Evolutionary conservation across 2,329 filamentous ascomycete genomes (phyloP).

Genomic region (Fusarium pininemorale): DNA sequence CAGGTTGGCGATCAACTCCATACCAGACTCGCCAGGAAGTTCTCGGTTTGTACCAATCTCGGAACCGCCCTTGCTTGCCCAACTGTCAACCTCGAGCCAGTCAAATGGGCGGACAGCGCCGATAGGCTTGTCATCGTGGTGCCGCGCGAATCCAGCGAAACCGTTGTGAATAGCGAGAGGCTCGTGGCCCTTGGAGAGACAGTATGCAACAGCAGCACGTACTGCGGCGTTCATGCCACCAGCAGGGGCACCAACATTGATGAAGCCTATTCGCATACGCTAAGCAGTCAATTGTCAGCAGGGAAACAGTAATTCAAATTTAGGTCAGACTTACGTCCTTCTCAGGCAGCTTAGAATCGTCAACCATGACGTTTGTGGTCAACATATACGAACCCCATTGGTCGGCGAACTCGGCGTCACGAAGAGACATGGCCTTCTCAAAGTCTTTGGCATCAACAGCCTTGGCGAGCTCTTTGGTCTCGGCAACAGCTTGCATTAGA

Average conservation of each 20-base stretch:
- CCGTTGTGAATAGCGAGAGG: constrained; percentile 95
- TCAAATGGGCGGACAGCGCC: constrained; percentile 85
- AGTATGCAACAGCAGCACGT: constrained; percentile 92
- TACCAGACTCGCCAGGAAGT: constrained; percentile 84
- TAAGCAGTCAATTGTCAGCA: constrained; percentile 51
- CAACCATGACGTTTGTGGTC: constrained; percentile 83
- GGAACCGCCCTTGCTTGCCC: constrained; percentile 96
- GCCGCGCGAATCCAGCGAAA: constrained; percentile 91
- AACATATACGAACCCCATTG: constrained; percentile 91
- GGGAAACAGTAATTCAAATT: background rate
- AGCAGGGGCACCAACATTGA: constrained; percentile 95
- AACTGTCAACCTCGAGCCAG: constrained; percentile 94
- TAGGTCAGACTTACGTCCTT: constrained; percentile 68
- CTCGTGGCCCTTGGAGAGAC: constrained; percentile 88
- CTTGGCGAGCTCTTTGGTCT: constrained; percentile 84
- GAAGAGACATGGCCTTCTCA: constrained; percentile 83
- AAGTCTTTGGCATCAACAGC: constrained; percentile 90
- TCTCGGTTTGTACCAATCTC: constrained; percentile 98
- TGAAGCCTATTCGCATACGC: constrained; percentile 93
- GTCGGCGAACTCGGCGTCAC: constrained; percentile 93
- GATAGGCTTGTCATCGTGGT: constrained; percentile 83
- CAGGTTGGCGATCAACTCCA: constrained; percentile 82
- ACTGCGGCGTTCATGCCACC: constrained; percentile 99
- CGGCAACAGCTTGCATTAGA: constrained; percentile 85
- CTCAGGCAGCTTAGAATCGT: constrained; percentile 71